Base-by-base conservation (phyloP, 2,329 filamentous ascomycete genomes). In the Ceratocystis variospora region DNA sequence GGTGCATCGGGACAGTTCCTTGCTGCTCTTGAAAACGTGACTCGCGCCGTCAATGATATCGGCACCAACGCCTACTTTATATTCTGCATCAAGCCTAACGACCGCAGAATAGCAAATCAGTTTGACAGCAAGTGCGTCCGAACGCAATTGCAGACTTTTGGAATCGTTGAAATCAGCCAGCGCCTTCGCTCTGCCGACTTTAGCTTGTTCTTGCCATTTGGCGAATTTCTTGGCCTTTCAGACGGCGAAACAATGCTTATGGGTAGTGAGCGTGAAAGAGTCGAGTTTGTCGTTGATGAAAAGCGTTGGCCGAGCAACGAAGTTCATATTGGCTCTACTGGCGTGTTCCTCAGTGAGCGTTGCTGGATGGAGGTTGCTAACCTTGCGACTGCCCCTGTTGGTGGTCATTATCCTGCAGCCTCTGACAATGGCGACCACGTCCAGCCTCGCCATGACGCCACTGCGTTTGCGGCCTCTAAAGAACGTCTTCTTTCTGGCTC, bases 91-190 rank as follows among this genome's bases (percentile, higher is more conserved):
- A 99, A 99, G 77, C 93, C 94, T 25, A 99, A 99, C 71, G 94
- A 99, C 74, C 84, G 94, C 64, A 86, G 94, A 62, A 99, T 99
- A 70, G 93, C 94, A 69, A 99, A 99, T 71, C 94, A 99, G 73
- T 99, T 97, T 71, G 94, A 99, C 75, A 96, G 91, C 82, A 97
- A 97, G 76, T 99, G 94, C 74, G 94, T 99, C 25, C 87, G 94
- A 3, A 89, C 89, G 10, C 94, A 99, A 74, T 83, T 99, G 0
- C 93, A 97, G 73, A 96, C 91, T 0, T 90, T 97, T 71, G 94
- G 94, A 41, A 96, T 99, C 72, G 92, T 92, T 0, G 94, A 99
- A 74, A 96, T 99, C 75, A 96, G 92, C 73, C 92, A 96, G 73
- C 84, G 94, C 22, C 81, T 99, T 48, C 85, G 92, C 62, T 93